A percentile compares a stretch with the other conserved stretches of the same genome.
phyloP scores from a whole-genome alignment of 2,329 filamentous ascomycete genomes.

The Stachybotrys chartarum region DNA sequence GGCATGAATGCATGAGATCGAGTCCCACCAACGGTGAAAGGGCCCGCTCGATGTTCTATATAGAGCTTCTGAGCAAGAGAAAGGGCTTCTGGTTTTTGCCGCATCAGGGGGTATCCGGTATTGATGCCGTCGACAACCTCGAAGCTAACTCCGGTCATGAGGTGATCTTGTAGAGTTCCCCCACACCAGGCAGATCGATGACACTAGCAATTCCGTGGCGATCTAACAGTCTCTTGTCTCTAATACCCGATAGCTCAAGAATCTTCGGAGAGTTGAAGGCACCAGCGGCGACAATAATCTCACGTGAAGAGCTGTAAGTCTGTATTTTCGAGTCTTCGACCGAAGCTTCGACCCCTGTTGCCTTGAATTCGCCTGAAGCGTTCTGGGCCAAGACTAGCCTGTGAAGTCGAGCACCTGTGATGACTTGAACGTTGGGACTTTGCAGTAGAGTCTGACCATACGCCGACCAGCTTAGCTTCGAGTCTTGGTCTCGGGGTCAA shows the following conservation, averaged over 20 bases:
- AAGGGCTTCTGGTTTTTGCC: neutral
- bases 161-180: conserved; percentile 32
- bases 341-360: conserved; percentile 11
- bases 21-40: conserved; percentile 6
- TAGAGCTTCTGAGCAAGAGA: conserved; percentile 8
- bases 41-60: conserved; percentile 10
- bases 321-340: conserved; percentile 5
- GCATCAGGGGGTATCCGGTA: conserved; percentile 12
- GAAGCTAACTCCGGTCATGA: conserved; percentile 7
- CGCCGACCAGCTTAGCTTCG: conserved; percentile 14
- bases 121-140: conserved; percentile 12
- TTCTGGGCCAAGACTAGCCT: conserved; percentile 15
- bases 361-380: conserved; percentile 4
- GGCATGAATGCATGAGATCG: conserved; percentile 16
- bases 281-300: conserved; percentile 36
- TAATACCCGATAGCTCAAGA: conserved; percentile 35
- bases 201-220: conserved; percentile 20
- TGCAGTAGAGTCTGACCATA: neutral
- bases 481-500: conserved; percentile 15
- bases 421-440: conserved; percentile 15
- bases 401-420: conserved; percentile 12
- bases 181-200: conserved; percentile 27
- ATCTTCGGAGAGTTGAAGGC: conserved; percentile 33
- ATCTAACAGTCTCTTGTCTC: conserved; percentile 22
- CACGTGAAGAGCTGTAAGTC: conserved; percentile 19